A percentile compares a stretch with the other conserved stretches of the same genome.
Conservation (phyloP, 345 rosid genomes). For the Melaleuca alternifolia region DNA sequence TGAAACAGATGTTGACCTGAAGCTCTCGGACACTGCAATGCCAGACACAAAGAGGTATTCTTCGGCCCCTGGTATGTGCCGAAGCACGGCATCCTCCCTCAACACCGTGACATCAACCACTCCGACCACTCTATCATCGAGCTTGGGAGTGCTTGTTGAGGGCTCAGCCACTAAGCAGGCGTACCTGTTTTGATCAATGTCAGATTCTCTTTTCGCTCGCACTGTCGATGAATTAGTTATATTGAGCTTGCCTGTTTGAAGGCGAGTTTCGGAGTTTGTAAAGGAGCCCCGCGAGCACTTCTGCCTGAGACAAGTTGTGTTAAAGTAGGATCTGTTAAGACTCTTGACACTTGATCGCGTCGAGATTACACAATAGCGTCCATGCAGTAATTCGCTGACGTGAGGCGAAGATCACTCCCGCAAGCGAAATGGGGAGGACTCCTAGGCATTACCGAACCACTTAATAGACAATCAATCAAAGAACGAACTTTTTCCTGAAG, state of each 20-base stretch:
- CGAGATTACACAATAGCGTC: not conserved
- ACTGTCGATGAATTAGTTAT: not conserved
- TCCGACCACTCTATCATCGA: conserved; percentile 40
- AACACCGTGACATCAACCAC: conserved; percentile 64
- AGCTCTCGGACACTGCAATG: conserved; percentile 53
- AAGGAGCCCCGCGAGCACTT: conserved; percentile 65
- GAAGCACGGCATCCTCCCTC: conserved; percentile 45
- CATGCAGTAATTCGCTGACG: not conserved
- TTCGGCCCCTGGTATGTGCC: conserved; percentile 37
- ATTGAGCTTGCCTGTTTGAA: conserved; percentile 41
- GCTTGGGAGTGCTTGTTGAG: not conserved
- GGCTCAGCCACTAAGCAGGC: conserved; percentile 76
- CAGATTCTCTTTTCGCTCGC: not conserved
- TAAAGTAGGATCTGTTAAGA: not conserved
- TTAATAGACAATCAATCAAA: not conserved
- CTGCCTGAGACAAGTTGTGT: conserved; percentile 38
- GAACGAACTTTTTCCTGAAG: not conserved
- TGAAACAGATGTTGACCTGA: conserved; percentile 24
- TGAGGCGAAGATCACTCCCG: not conserved
- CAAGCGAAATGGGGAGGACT: not conserved
- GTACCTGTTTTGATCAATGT: conserved; percentile 22
- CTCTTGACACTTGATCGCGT: not conserved
- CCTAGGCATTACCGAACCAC: not conserved
- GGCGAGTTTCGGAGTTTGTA: conserved; percentile 79
- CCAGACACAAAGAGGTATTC: conserved; percentile 86